Base-by-base conservation (phyloP, 2,329 filamentous ascomycete species). In the Nemania sp. region DNA sequence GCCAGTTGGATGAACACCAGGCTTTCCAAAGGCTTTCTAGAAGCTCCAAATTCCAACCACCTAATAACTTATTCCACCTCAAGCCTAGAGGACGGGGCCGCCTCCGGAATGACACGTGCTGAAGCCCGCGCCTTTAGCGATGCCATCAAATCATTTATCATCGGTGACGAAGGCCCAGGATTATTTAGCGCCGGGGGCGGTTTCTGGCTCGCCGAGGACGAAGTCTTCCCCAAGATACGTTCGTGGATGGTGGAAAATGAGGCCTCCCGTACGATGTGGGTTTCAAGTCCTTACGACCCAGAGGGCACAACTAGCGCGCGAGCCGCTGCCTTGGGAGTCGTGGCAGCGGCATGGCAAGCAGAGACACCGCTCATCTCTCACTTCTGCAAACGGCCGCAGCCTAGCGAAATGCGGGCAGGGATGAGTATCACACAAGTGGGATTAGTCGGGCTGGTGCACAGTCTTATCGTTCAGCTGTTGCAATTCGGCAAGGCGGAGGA, bases 301-400 rank as follows among this genome's bases (percentile, higher is more conserved):
- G 46, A 12, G 9, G 47, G 15, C n/a, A 36, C 49, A 31, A 54
- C 55, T 2, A 61, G 58, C 48, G 34, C 50, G 30, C 40, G 34
- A 23, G 58, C 56, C n/a, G 45, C 52, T 6, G 52, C 52, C 5
- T 44, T 61, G 2, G 55, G 54, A 9, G 56, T 54, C 6, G 41
- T 46, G 15, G 8, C 34, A 11, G 39, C 52, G 5, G 52, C 46
- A 23, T 54, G 41, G 26, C 33, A 54, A 44, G 50, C 55, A n/a
- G 47, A 61, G 51, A 36, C 56, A 8, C 53, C 56, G 17, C 4
- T 61, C 6, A 59, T 61, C 50, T 59, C 58, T 6, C 56, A 59
- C 26, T 54, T 61, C 26, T 59, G 56, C 41, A 34, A 48, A 24
- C 47, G 59, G 8, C 50, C 50, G 14, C 50, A 15, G 41, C 40